These are phyloP conservation scores for Paramecium octaurelia DNA, from an alignment of 73 alveolate species.

Conservation along the genomic window DNA sequence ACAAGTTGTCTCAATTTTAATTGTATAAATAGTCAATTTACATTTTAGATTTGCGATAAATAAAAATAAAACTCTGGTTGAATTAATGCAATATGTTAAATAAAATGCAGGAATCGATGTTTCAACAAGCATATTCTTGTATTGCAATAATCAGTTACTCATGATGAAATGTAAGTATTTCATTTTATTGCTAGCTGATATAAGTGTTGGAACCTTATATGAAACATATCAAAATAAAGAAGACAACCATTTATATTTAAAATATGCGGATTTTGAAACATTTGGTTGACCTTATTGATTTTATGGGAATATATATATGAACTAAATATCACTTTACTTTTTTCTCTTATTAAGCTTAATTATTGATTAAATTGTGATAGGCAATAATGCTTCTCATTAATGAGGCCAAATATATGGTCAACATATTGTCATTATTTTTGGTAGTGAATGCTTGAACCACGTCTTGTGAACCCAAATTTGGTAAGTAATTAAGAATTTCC, in stretches of 20 bases:
- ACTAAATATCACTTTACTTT: background rate
- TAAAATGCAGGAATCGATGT: background rate
- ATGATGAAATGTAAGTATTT: background rate
- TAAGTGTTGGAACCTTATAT: background rate
- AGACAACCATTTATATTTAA: background rate
- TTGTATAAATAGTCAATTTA: background rate
- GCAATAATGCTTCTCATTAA: conserved; percentile 74
- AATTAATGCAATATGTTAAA: background rate
- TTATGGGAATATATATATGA: background rate
- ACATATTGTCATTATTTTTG: conserved; percentile 81
- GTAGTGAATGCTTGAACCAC: conserved; percentile 67
- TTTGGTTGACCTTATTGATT: background rate
- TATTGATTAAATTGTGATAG: conserved; percentile 79
- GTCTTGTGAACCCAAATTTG: conserved; percentile 67
- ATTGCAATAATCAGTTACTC: background rate
- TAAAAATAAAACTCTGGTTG: background rate
- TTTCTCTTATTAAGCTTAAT: conserved; percentile 28
- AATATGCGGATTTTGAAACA: background rate
- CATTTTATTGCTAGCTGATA: background rate
- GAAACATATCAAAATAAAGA: background rate
- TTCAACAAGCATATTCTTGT: background rate
- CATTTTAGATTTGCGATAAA: background rate
- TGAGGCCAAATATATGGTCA: conserved; percentile 70
- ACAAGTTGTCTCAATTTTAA: background rate
- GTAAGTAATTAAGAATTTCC: conserved; percentile 80